Evolutionary conservation across 129 eudicot species (phyloP).

Genomic region (Helichrysum umbraculigerum): DNA sequence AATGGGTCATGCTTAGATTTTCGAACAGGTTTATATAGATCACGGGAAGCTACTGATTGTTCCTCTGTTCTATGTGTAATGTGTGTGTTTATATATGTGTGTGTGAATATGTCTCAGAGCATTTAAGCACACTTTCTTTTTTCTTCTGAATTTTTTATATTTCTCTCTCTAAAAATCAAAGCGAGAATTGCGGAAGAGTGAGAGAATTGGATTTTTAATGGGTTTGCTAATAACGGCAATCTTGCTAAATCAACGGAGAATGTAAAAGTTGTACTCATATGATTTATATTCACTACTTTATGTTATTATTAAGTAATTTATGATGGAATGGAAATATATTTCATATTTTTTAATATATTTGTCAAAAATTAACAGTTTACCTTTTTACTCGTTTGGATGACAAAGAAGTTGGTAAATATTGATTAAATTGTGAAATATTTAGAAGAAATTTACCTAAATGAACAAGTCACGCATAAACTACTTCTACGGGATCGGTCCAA

Average conservation of each 20-base stretch:
- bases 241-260: constrained; percentile 39
- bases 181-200: constrained; percentile 41
- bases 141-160: not conserved
- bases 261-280: constrained; percentile 11
- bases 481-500: too few relatives aligned
- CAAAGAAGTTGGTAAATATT: too few relatives aligned
- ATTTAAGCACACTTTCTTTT: constrained; percentile 15
- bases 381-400: too few relatives aligned
- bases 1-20: constrained; percentile 9
- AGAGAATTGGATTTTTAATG: constrained; percentile 26
- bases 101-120: not conserved
- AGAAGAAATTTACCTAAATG: too few relatives aligned
- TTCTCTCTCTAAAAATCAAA: constrained; percentile 23
- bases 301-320: too few relatives aligned
- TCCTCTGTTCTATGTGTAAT: constrained; percentile 17
- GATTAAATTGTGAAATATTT: too few relatives aligned
- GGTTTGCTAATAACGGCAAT: constrained; percentile 23
- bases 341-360: too few relatives aligned
- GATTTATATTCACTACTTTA: too few relatives aligned
- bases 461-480: too few relatives aligned
- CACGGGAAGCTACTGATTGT: constrained; percentile 32
- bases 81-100: constrained; percentile 21
- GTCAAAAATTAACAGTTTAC: too few relatives aligned
- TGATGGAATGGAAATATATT: too few relatives aligned
- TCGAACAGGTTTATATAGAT: constrained; percentile 13